Evolutionary conservation across 1,284 basidiomycete species (phyloP), one percentile per base, ranked within the genome.

Genomic region (Sphaerobolus stellatus): DNA sequence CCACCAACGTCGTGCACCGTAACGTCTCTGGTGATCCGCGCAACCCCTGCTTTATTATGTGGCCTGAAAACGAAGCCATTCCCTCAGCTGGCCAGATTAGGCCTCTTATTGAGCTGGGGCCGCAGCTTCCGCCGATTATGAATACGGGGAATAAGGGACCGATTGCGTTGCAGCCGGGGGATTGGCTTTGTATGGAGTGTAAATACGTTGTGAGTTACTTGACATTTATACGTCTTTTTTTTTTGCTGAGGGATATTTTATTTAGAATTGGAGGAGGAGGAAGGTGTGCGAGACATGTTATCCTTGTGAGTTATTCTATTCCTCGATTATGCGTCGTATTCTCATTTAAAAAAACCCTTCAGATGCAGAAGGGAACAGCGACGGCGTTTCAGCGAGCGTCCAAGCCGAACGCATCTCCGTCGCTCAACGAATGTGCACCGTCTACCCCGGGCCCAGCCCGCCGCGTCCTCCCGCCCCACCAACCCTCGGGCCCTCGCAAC

Each of bases 121-220:
- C 50, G 6, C 65, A 87, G 82, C 88, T 86, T 59, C 89, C 89
- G 16, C 90, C 89, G 45, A 92, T 94, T 66, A 75, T 94, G 61
- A 94, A 94, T 66, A 94, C 91, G 0, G 91, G 91, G 8, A 94
- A 93, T 69, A 80, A 86, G 54, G 91, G 91, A 25, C 92, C 92
- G 4, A 93, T 93, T 52, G 79, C 80, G 62, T 78, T 89, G 72
- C 91, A 94, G 76, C 89, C 91, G 2, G 92, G 92, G n/a, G 91
- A 94, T 72, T 94, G 92, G 91, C 77, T 90, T 56, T 94, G 92
- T 71, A 75, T 79, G 56, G 88, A 86, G 66, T 93, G 92, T 68
- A 85, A 86, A 64, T 91, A 92, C 70, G 69, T 90, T 49, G 62
- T 62, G 31, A 41, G 56, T 65, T 50, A 36, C 11, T 52, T 28